phyloP scores from a whole-genome alignment of 2,329 filamentous ascomycete genomes.

The Fusarium mexicanum region DNA sequence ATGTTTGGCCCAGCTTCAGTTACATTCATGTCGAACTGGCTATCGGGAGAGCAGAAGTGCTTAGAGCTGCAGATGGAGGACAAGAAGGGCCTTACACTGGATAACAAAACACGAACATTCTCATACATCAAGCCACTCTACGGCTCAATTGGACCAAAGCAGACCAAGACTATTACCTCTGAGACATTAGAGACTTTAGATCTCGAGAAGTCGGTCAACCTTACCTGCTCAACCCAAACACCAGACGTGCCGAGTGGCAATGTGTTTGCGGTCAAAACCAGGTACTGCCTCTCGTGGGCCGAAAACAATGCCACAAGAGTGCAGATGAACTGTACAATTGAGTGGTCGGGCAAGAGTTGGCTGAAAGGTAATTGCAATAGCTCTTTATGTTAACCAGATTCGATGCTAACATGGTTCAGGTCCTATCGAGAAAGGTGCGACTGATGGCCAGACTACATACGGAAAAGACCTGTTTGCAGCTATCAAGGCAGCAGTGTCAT shows the following conservation, averaged over 20 bases:
- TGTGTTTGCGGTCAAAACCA: slow-evolving; percentile 90
- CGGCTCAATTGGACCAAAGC: slow-evolving; percentile 85
- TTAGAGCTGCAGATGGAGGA: slow-evolving; percentile 88
- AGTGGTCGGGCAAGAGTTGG: slow-evolving; percentile 99
- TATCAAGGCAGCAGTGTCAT: slow-evolving; percentile 76
- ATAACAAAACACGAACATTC: slow-evolving; percentile 79
- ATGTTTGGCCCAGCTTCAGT: slow-evolving; percentile 86
- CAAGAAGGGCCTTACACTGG: slow-evolving; percentile 78
- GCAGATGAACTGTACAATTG: slow-evolving; percentile 87
- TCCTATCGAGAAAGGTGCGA: slow-evolving; percentile 94
- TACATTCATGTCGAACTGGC: slow-evolving; percentile 85
- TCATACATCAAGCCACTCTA: slow-evolving; percentile 92
- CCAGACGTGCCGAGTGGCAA: slow-evolving; percentile 96
- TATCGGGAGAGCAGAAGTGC: slow-evolving; percentile 88
- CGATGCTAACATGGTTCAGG: slow-evolving; percentile 62
- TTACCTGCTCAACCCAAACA: slow-evolving; percentile 86
- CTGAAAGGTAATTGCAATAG: slow-evolving; percentile 76
- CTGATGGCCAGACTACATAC: slow-evolving; percentile 86
- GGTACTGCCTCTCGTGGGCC: slow-evolving; percentile 94
- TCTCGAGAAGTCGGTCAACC: slow-evolving; percentile 83
- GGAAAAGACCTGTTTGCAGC: slow-evolving; percentile 81
- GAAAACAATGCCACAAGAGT: slow-evolving; percentile 86
- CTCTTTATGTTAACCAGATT: not conserved
- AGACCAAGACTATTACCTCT: slow-evolving; percentile 92
- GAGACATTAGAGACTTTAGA: slow-evolving; percentile 88